phyloP scores from a whole-genome alignment of 108 stramenopile species.

The Aurantiochytrium sp. region DNA sequence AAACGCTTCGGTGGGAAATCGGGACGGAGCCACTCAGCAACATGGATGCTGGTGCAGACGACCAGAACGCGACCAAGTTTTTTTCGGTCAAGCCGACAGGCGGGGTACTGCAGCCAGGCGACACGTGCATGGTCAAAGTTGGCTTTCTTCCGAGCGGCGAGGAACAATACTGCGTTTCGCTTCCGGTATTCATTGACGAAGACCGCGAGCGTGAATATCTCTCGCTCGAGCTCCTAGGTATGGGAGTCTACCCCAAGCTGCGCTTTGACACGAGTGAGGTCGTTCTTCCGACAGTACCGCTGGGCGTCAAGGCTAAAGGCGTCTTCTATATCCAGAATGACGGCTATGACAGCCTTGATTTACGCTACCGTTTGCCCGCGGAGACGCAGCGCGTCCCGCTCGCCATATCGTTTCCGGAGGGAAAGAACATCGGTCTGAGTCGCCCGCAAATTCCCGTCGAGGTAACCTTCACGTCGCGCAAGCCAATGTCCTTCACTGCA shows the following conservation, averaged over 20 bases:
- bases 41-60: neutral
- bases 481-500: conserved; percentile 42
- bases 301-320: conserved; percentile 32
- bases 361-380: conserved; percentile 35
- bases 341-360: conserved; percentile 48
- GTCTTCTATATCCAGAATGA: conserved; percentile 34
- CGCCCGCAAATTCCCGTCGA: conserved; percentile 39
- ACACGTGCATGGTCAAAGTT: conserved; percentile 28
- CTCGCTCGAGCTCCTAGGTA: conserved; percentile 27
- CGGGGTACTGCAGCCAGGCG: conserved; percentile 46
- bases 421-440: conserved; percentile 25
- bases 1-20: conserved; percentile 26
- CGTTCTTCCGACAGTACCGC: conserved; percentile 49
- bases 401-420: conserved; percentile 44
- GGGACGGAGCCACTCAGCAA: conserved; percentile 16
- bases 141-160: conserved; percentile 32
- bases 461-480: conserved; percentile 22
- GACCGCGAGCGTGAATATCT: conserved; percentile 5
- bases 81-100: conserved; percentile 46
- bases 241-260: conserved; percentile 46
- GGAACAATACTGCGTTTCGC: neutral
- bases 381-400: conserved; percentile 36
- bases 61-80: neutral
- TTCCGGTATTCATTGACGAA: conserved; percentile 12
- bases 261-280: conserved; percentile 29